phyloP scores from a whole-genome alignment of 163 green algal species.

The Chloromonas sp. region DNA sequence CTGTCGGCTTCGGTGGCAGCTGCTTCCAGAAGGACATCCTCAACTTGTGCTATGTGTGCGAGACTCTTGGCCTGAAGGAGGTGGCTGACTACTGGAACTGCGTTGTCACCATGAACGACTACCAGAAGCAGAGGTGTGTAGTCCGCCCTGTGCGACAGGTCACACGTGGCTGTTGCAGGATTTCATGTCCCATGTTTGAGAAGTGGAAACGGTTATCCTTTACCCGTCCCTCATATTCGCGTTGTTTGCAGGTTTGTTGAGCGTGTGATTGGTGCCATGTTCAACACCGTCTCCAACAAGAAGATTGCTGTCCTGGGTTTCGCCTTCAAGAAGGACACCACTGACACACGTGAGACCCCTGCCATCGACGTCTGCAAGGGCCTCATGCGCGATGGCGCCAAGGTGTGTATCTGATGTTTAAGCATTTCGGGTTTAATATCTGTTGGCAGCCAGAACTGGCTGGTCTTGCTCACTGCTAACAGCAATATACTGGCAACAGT shows the following conservation, averaged over 20 bases:
- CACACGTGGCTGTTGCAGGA: no score
- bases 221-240: neutral
- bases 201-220: neutral
- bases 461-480: no score
- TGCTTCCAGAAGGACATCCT: slow-evolving; percentile 99
- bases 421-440: no score
- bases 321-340: slow-evolving; percentile 97
- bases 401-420: neutral
- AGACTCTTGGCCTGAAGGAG: slow-evolving; percentile 86
- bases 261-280: slow-evolving; percentile 93
- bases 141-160: neutral
- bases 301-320: slow-evolving; percentile 94
- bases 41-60: slow-evolving; percentile 99
- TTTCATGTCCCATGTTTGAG: no score
- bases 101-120: slow-evolving; percentile 98
- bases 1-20: slow-evolving; percentile 95
- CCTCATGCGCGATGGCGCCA: slow-evolving; percentile 59
- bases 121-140: slow-evolving; percentile 88
- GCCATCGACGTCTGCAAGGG: slow-evolving; percentile 96
- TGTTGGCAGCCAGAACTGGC: no score
- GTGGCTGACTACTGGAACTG: slow-evolving; percentile 86
- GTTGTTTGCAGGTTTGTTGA: slow-evolving; percentile 76
- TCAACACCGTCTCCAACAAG: slow-evolving; percentile 98
- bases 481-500: no score
- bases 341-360: slow-evolving; percentile 96